phyloP scores from a whole-genome alignment of 164 flowering plant genomes.

The Magnolia changhungtana region DNA sequence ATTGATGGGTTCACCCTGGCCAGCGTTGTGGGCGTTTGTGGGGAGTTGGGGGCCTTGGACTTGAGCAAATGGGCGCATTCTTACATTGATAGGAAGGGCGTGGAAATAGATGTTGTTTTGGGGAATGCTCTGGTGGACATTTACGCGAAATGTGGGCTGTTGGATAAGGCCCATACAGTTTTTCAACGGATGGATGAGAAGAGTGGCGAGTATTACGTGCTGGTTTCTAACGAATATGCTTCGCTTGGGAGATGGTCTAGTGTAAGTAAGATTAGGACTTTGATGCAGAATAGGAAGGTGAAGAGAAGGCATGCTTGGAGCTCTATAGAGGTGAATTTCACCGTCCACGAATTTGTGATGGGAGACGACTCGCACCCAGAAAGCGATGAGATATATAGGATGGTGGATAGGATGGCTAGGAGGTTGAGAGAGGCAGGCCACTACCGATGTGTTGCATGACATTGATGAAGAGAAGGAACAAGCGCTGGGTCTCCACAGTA shows the following conservation, averaged over 20 bases:
- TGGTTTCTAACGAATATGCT: slow-evolving; percentile 18
- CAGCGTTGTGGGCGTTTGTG: slow-evolving; percentile 20
- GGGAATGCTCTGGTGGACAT: slow-evolving; percentile 24
- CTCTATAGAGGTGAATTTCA: slow-evolving; percentile 15
- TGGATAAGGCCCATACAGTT: slow-evolving; percentile 16
- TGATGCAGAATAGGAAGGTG: slow-evolving; percentile 13
- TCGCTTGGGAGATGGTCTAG: slow-evolving; percentile 12
- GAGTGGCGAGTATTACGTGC: slow-evolving; percentile 17
- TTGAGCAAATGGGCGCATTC: slow-evolving; percentile 24
- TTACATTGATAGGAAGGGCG: slow-evolving; percentile 13
- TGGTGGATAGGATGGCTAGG: slow-evolving; percentile 8
- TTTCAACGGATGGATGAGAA: slow-evolving; percentile 16
- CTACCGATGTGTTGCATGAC: slow-evolving; percentile 9
- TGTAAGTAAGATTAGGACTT: slow-evolving; percentile 15
- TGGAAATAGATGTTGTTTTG: slow-evolving; percentile 14
- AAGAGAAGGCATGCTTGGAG: slow-evolving; percentile 21
- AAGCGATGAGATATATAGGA: slow-evolving; percentile 6
- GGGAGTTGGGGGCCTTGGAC: slow-evolving; percentile 22
- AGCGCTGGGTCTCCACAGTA: slow-evolving; percentile 5
- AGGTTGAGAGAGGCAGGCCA: slow-evolving; percentile 6
- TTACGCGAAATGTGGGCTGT: slow-evolving; percentile 23
- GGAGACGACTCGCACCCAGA: slow-evolving; percentile 14
- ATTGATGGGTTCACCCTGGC: slow-evolving; percentile 20
- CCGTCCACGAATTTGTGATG: slow-evolving; percentile 15
- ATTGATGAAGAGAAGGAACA: slow-evolving; percentile 11